Evolutionary conservation across 148 eudicot species (phyloP).

Genomic region (Vaccinium darrowii): DNA sequence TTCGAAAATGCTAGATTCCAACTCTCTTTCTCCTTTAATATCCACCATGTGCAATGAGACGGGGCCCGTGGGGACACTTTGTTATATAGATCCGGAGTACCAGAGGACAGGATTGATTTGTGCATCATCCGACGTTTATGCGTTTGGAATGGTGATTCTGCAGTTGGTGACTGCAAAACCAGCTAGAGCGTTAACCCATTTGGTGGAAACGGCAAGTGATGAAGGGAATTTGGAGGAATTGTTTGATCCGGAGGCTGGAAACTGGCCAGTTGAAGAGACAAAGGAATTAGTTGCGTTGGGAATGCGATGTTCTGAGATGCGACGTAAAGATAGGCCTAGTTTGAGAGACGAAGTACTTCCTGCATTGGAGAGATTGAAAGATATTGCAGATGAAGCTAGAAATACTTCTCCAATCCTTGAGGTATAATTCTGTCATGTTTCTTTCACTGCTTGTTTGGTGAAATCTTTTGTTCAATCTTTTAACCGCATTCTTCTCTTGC

Average conservation of each 20-base stretch:
- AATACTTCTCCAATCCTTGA: slow-evolving; percentile 75
- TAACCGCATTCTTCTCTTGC: background rate
- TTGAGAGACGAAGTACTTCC: slow-evolving; percentile 59
- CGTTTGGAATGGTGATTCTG: slow-evolving; percentile 71
- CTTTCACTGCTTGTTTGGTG: background rate
- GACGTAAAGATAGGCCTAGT: slow-evolving; percentile 71
- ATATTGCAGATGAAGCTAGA: slow-evolving; percentile 53
- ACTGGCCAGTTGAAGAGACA: slow-evolving; percentile 81
- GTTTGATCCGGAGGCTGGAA: slow-evolving; percentile 66
- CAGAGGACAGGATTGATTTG: slow-evolving; percentile 67
- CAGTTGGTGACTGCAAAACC: slow-evolving; percentile 76
- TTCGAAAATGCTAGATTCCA: slow-evolving; percentile 52
- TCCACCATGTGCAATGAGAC: slow-evolving; percentile 59
- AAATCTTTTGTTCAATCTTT: background rate
- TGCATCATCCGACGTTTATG: slow-evolving; percentile 70
- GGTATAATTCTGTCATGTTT: slow-evolving; percentile 36
- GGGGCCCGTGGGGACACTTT: slow-evolving; percentile 72
- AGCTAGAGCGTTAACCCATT: slow-evolving; percentile 50
- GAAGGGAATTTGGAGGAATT: slow-evolving; percentile 40
- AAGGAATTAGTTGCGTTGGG: slow-evolving; percentile 62
- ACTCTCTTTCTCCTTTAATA: slow-evolving; percentile 21
- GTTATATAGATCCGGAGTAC: slow-evolving; percentile 92
- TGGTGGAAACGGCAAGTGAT: slow-evolving; percentile 60
- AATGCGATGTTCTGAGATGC: slow-evolving; percentile 71
- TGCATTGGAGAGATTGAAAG: slow-evolving; percentile 62